phyloP scores from a whole-genome alignment of 2,329 filamentous ascomycete species.

The Beauveria pseudobassiana region DNA sequence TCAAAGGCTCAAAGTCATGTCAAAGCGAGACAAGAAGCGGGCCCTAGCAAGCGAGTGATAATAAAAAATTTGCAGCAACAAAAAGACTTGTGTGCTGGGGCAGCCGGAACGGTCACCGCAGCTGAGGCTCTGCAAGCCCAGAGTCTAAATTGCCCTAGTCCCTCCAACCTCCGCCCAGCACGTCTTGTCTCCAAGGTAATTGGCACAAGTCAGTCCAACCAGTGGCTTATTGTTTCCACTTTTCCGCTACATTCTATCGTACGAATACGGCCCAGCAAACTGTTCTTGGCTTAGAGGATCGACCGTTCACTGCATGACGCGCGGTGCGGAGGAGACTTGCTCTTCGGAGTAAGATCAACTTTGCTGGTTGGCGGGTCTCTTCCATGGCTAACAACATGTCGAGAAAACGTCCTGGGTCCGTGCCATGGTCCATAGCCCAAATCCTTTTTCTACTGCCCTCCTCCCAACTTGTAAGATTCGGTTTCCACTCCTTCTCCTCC shows the following conservation, averaged over 20 bases:
- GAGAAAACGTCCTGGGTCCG: not conserved
- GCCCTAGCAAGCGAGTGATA: not conserved
- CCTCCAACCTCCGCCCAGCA: not conserved
- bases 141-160: conserved; percentile 1
- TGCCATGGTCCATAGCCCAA: not conserved
- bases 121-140: conserved; percentile 8
- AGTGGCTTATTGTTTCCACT: not conserved
- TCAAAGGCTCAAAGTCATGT: not conserved
- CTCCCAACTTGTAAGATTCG: not conserved
- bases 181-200: not conserved
- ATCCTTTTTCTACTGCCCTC: not conserved
- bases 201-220: not conserved
- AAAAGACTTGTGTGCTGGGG: not conserved
- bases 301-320: conserved; percentile 5
- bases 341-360: conserved; percentile 4
- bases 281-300: not conserved
- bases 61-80: not conserved
- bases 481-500: not conserved
- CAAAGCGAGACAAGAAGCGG: not conserved
- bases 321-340: conserved; percentile 6
- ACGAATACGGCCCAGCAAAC: not conserved
- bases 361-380: not conserved
- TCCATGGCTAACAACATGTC: not conserved
- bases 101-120: not conserved
- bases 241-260: not conserved